Evolutionary conservation across 1,284 basidiomycete genomes (phyloP), one percentile per base, ranked within the genome.

Genomic region (Hortiboletus rubellus): DNA sequence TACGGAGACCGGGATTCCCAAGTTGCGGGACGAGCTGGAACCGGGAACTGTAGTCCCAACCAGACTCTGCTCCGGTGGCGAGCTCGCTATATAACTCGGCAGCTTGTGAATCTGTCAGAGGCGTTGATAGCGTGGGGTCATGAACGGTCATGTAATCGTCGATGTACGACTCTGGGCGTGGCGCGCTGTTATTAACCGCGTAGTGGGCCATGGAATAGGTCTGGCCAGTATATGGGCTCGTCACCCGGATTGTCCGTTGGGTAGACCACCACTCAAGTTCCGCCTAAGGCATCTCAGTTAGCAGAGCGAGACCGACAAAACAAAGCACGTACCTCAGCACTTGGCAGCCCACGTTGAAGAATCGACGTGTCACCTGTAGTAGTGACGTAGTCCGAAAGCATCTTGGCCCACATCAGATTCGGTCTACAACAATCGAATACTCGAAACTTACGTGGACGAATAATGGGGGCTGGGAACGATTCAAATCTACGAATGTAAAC

Each of bases 401-500:
- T 91, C 79, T 87, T 55, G 15, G 50, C 9, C 12, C 17, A 46
- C 18, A 40, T 54, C 36, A 54, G 54, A 50, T 47, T 46, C 37
- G 46, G 56, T 5, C 46, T 42, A 7, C 17, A 11, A 51, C 24
- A 5, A 33, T 14, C 7, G 7, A 36, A 18, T 4, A 18, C 11
- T 41, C 15, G 7, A 6, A 47, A 46, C 82, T 60, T 59, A 89
- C 89, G 66, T 87, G 86, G 46, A 89, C 83, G 73, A 94, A 94
- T 37, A 96, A 69, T 5, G 94, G 94, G 10, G 94, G 94, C 71
- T 97, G 94, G 30, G 92, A 95, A 50, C 94, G 85, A 68, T 96
- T 84, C 60, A 96, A 74, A 74, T 96, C 88, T 89, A 50, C 34
- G 24, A 15, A 59, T 52, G 17, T 37, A 27, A 57, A 31, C 46